Evolutionary conservation across 2,329 filamentous ascomycete species (phyloP).

Genomic region (Aureobasidium uvarum): DNA sequence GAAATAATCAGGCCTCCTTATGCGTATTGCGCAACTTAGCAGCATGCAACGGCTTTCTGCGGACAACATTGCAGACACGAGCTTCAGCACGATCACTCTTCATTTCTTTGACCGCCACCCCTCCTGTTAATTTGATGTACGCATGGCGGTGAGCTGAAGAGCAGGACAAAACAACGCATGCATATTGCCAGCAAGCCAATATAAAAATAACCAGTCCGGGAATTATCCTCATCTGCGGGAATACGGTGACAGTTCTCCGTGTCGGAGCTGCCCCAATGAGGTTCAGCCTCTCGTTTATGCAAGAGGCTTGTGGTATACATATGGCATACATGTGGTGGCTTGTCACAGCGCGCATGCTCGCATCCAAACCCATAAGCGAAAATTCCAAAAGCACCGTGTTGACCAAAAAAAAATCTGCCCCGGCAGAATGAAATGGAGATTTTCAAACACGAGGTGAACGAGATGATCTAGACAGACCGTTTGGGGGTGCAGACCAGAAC

Average conservation of each 20-base stretch:
- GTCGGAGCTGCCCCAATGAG: background rate
- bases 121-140: background rate
- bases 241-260: background rate
- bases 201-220: background rate
- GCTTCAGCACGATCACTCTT: background rate
- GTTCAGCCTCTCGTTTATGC: background rate
- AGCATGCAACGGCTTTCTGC: background rate
- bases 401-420: background rate
- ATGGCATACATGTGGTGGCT: background rate
- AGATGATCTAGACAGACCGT: background rate
- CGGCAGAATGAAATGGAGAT: background rate
- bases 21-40: background rate
- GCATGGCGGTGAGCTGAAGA: background rate
- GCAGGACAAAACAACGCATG: background rate
- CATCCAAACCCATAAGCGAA: background rate
- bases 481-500: background rate
- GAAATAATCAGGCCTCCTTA: background rate
- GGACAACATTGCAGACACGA: background rate
- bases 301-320: background rate
- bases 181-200: background rate
- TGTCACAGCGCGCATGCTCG: background rate
- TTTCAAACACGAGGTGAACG: background rate
- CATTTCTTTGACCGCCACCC: background rate
- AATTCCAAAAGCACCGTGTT: no score
- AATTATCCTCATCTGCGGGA: background rate